These are phyloP conservation scores for Blumeriella jaapii DNA, from an alignment of 2,329 filamentous ascomycete species.

Conservation along the genomic window DNA sequence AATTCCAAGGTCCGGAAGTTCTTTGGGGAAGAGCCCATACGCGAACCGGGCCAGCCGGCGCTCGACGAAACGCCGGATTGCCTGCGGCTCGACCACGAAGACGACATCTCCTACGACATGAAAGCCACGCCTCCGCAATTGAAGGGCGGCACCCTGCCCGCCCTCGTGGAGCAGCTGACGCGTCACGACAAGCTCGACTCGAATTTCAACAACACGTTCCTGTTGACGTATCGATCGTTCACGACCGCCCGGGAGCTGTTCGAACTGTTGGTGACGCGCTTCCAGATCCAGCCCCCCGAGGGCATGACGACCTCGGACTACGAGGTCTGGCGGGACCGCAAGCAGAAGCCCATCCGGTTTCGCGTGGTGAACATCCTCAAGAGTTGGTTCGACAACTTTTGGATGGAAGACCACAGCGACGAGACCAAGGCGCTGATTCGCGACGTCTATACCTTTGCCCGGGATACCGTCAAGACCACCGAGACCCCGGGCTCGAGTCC, in stretches of 20 bases:
- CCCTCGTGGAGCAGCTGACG: constrained; percentile 87
- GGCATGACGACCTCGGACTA: constrained; percentile 66
- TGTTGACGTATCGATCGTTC: constrained; percentile 92
- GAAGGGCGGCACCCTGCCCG: constrained; percentile 80
- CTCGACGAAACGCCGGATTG: constrained; percentile 72
- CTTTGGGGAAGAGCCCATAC: constrained; percentile 48
- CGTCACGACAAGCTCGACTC: constrained; percentile 92
- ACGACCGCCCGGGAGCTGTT: constrained; percentile 85
- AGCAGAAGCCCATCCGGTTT: constrained; percentile 93
- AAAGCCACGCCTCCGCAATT: constrained; percentile 67
- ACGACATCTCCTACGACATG: constrained; percentile 79
- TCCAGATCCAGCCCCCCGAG: constrained; percentile 83
- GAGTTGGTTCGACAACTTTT: constrained; percentile 96
- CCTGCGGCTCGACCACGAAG: constrained; percentile 75
- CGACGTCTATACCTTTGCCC: constrained; percentile 81
- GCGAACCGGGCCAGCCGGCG: constrained; percentile 6
- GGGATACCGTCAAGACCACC: constrained; percentile 83
- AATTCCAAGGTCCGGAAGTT: constrained; percentile 55
- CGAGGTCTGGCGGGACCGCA: constrained; percentile 81
- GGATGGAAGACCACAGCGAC: constrained; percentile 91
- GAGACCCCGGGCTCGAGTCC: constrained; percentile 82
- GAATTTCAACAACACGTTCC: constrained; percentile 94
- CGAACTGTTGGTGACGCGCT: constrained; percentile 81
- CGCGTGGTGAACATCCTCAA: constrained; percentile 96
- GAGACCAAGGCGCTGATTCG: constrained; percentile 76